Percentiles rank a stretch among this genome's conserved stretches.
These are phyloP conservation scores for Aplosporella prunicola DNA, from an alignment of 2,329 filamentous ascomycete genomes.

Conservation along the genomic window DNA sequence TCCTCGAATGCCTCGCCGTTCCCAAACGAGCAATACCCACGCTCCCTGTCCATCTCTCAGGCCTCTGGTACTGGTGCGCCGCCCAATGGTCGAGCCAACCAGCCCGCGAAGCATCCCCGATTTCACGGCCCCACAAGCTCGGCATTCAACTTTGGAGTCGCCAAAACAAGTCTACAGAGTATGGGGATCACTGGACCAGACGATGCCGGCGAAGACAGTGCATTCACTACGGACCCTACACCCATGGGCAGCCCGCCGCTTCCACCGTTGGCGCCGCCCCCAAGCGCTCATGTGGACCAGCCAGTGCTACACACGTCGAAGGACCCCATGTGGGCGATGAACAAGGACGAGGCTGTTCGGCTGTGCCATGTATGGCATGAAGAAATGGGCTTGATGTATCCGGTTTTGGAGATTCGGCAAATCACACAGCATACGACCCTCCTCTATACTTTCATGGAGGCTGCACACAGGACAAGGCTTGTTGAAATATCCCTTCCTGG, in stretches of 20 bases:
- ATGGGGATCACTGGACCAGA: constrained; percentile 71
- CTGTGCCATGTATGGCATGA: constrained; percentile 76
- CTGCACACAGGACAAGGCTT: constrained; percentile 50
- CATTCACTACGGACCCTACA: constrained; percentile 44
- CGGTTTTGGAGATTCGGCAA: constrained; percentile 64
- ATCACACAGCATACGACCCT: constrained; percentile 61
- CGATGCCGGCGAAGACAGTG: constrained; percentile 52
- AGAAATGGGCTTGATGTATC: constrained; percentile 88
- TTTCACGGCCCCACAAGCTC: constrained; percentile 82
- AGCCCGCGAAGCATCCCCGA: constrained; percentile 43
- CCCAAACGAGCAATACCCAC: constrained; percentile 20
- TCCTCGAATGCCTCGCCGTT: constrained; percentile 9
- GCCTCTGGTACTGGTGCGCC: constrained; percentile 29
- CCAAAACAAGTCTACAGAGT: constrained; percentile 74
- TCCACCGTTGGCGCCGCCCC: constrained; percentile 14
- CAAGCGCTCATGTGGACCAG: constrained; percentile 10
- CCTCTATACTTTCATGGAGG: constrained; percentile 65
- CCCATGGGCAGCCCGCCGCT: constrained; percentile 39
- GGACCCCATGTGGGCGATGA: constrained; percentile 74
- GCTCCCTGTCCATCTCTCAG: constrained; percentile 28
- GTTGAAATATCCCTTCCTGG: constrained; percentile 46
- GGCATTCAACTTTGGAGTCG: constrained; percentile 76
- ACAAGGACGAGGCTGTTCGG: constrained; percentile 68
- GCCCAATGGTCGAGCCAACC: constrained; percentile 29
- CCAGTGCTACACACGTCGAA: constrained; percentile 37